phyloP scores from a whole-genome alignment of 352 stramenopile genomes.

The Phytophthora meadii region DNA sequence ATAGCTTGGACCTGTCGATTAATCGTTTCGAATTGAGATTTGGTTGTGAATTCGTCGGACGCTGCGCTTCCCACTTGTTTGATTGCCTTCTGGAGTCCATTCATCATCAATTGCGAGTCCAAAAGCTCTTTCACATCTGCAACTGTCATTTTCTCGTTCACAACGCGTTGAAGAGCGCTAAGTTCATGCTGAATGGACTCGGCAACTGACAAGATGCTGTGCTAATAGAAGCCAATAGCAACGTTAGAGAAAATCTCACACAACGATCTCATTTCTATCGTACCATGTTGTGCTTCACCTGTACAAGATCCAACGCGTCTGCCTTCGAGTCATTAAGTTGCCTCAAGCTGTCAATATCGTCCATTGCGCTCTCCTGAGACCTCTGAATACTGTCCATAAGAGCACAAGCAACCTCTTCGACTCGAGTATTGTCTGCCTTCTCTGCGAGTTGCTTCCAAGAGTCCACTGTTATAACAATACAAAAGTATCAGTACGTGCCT shows the following conservation, averaged over 20 bases:
- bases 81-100: slow-evolving; percentile 27
- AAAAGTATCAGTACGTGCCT: not conserved
- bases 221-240: slow-evolving; percentile 18
- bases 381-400: slow-evolving; percentile 39
- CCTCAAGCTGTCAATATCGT: slow-evolving; percentile 34
- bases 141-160: slow-evolving; percentile 46
- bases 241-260: slow-evolving; percentile 1
- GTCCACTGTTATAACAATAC: slow-evolving; percentile 35
- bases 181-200: slow-evolving; percentile 57
- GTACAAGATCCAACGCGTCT: slow-evolving; percentile 33
- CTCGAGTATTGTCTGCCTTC: slow-evolving; percentile 35
- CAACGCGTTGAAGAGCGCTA: slow-evolving; percentile 24
- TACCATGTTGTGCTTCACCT: slow-evolving; percentile 60
- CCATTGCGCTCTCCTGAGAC: slow-evolving; percentile 32
- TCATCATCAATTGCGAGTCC: slow-evolving; percentile 38
- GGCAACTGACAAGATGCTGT: slow-evolving; percentile 50
- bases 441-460: slow-evolving; percentile 47
- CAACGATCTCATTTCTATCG: not conserved
- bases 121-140: slow-evolving; percentile 42
- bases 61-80: slow-evolving; percentile 38
- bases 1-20: slow-evolving; percentile 51
- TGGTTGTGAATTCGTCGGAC: slow-evolving; percentile 36
- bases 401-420: slow-evolving; percentile 40
- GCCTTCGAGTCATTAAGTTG: slow-evolving; percentile 25
- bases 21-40: slow-evolving; percentile 36